A percentile compares a stretch with the other conserved stretches of the same genome.
phyloP scores from a whole-genome alignment of 257 asterid genomes.

The Penstemon barbatus region DNA sequence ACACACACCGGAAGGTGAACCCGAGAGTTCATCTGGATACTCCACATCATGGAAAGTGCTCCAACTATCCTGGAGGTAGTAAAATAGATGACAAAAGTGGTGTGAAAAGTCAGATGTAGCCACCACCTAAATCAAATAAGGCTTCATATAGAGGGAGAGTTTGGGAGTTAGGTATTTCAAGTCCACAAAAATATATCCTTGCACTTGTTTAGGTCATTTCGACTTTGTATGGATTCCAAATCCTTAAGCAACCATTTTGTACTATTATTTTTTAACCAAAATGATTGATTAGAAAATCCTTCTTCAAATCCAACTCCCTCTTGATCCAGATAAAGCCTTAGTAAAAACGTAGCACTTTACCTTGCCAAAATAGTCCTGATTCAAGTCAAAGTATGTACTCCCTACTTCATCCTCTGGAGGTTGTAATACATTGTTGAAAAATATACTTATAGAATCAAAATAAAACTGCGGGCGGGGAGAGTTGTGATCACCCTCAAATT shows the following conservation, averaged over 20 bases:
- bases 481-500: constrained; percentile 95
- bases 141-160: too few relatives aligned
- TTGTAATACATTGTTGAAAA: constrained; percentile 86
- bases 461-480: constrained; percentile 95
- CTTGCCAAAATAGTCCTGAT: constrained; percentile 57
- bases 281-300: too few relatives aligned
- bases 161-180: too few relatives aligned
- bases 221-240: too few relatives aligned
- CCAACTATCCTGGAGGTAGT: constrained; percentile 61
- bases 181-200: too few relatives aligned
- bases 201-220: too few relatives aligned
- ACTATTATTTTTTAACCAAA: too few relatives aligned
- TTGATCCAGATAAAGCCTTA: neutral
- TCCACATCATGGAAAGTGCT: constrained; percentile 34
- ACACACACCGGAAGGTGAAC: constrained; percentile 48
- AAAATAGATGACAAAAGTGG: neutral
- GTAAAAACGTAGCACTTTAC: constrained; percentile 37
- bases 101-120: neutral
- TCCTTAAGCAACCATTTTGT: too few relatives aligned
- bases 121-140: constrained; percentile 8
- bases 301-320: too few relatives aligned
- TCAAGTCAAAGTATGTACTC: constrained; percentile 54
- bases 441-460: constrained; percentile 89
- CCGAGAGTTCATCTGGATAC: constrained; percentile 30
- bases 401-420: constrained; percentile 74